Conservation (phyloP, 345 rosid species). For the Arabis alpina region DNA sequence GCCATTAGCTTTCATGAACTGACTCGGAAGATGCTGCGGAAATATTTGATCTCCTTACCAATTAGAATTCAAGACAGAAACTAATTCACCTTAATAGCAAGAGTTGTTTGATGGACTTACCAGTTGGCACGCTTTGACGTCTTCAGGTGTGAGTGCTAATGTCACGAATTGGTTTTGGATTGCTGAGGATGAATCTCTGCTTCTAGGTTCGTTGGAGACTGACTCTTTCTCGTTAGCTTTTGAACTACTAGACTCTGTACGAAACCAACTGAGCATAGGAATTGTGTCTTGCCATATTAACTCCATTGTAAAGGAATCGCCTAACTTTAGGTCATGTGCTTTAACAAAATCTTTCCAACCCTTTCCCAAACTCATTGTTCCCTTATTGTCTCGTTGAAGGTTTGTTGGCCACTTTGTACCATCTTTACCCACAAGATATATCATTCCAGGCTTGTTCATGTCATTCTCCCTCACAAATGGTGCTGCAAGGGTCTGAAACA, state of each 20-base stretch:
- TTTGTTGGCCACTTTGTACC: background rate
- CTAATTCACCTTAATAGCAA: background rate
- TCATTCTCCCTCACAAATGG: background rate
- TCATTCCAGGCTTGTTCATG: conserved; percentile 12
- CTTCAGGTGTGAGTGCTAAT: conserved; percentile 16
- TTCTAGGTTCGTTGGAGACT: background rate
- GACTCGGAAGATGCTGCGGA: conserved; percentile 27
- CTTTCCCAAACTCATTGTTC: conserved; percentile 5
- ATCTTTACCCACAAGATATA: conserved; percentile 2
- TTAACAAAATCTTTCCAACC: conserved; percentile 25
- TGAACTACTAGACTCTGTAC: background rate
- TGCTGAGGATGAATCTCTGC: conserved; percentile 6
- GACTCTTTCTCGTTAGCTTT: conserved; percentile 8
- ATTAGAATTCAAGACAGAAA: background rate
- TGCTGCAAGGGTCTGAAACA: background rate
- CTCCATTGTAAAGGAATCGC: conserved; percentile 9
- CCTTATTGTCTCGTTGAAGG: background rate
- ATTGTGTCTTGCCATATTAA: background rate
- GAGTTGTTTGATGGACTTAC: conserved; percentile 15
- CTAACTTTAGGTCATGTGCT: conserved; percentile 23
- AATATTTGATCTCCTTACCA: background rate
- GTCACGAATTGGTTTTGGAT: background rate
- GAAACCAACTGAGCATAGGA: conserved; percentile 5
- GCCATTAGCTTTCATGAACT: conserved; percentile 20
- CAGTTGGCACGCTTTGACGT: background rate